These are phyloP conservation scores for Euclidium syriacum DNA, from an alignment of 345 rosid species.

Conservation along the genomic window DNA sequence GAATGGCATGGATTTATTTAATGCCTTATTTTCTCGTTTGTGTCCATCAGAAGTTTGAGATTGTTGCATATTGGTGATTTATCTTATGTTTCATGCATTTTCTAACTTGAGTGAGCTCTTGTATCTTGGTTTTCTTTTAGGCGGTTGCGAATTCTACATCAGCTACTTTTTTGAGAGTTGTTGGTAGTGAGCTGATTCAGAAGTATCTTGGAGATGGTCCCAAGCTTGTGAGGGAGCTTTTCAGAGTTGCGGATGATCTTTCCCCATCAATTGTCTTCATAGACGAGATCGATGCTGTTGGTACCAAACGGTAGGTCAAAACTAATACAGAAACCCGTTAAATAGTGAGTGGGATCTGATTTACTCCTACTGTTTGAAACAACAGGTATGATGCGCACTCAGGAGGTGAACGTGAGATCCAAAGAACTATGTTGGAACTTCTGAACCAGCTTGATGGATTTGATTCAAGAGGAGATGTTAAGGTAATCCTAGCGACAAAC, in stretches of 20 bases:
- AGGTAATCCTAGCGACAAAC: conserved; percentile 95
- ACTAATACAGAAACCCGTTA: not conserved
- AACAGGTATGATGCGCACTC: conserved; percentile 88
- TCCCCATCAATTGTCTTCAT: conserved; percentile 96
- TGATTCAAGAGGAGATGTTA: conserved; percentile 96
- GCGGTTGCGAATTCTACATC: conserved; percentile 98
- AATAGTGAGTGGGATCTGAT: not conserved
- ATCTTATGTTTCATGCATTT: not conserved
- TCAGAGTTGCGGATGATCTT: conserved; percentile 91
- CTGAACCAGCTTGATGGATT: conserved; percentile 94
- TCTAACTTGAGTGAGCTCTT: not conserved
- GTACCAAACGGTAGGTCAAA: conserved; percentile 74
- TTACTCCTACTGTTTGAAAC: not conserved
- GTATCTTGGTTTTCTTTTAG: conserved; percentile 34
- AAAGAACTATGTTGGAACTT: conserved; percentile 97
- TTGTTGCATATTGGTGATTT: not conserved
- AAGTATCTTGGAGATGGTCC: conserved; percentile 98
- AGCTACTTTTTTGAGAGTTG: conserved; percentile 93
- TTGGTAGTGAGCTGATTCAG: conserved; percentile 95
- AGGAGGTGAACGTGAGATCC: conserved; percentile 98
- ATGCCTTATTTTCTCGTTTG: not conserved
- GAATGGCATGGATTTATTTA: not conserved
- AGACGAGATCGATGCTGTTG: conserved; percentile 97
- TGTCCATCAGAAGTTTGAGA: not conserved
- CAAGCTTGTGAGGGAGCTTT: conserved; percentile 90